Evolutionary conservation across 148 eudicot genomes (phyloP).

Genomic region (Rheum nobile): DNA sequence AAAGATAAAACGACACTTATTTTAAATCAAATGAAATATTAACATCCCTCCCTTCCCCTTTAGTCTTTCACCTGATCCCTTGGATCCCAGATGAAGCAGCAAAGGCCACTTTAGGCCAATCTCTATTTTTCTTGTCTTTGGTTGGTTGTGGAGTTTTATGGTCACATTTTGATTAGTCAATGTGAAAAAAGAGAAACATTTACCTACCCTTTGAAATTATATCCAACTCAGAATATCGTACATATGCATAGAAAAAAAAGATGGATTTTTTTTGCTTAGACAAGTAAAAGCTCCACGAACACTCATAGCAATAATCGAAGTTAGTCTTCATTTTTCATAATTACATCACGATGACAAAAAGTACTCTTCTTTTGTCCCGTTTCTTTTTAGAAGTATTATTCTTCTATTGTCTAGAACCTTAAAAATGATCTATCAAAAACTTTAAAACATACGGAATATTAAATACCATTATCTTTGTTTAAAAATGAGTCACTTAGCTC

Average conservation of each 20-base stretch:
- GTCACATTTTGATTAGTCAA: conserved; percentile 3
- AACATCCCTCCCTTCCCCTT: background rate
- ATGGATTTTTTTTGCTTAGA: background rate
- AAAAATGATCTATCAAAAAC: too few relatives aligned
- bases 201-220: conserved; percentile 8
- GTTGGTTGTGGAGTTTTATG: background rate
- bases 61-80: background rate
- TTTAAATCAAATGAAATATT: too few relatives aligned
- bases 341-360: background rate
- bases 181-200: background rate
- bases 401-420: too few relatives aligned
- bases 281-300: background rate
- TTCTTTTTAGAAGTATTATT: too few relatives aligned
- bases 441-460: too few relatives aligned
- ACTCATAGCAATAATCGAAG: background rate
- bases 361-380: background rate
- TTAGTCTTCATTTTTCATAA: background rate
- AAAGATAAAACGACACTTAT: too few relatives aligned
- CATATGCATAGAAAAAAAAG: background rate
- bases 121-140: background rate
- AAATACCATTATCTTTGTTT: too few relatives aligned
- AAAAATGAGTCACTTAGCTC: too few relatives aligned
- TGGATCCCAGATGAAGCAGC: background rate
- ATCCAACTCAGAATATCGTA: background rate
- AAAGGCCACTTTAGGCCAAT: background rate